Evolutionary conservation across 1,284 basidiomycete species (phyloP).

Genomic region (Tetrapyrgos nigripes): DNA sequence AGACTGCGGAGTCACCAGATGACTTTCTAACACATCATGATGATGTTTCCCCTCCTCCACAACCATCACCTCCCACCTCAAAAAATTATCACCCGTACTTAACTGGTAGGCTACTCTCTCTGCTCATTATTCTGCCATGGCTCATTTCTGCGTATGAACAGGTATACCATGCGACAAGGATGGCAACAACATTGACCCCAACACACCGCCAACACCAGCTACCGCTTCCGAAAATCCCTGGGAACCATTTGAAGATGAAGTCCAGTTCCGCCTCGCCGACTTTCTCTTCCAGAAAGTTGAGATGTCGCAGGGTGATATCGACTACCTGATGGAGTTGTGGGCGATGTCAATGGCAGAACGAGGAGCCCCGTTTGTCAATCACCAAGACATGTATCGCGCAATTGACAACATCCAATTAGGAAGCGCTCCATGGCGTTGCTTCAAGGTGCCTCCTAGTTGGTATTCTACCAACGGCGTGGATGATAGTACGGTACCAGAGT

Average conservation of each 20-base stretch:
- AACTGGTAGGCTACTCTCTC: neutral
- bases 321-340: conserved; percentile 23
- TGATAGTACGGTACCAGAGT: conserved; percentile 22
- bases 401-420: conserved; percentile 35
- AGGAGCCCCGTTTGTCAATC: conserved; percentile 28
- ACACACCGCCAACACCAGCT: conserved; percentile 2
- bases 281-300: conserved; percentile 21
- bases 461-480: conserved; percentile 24
- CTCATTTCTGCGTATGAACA: too few relatives aligned
- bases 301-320: conserved; percentile 19
- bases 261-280: conserved; percentile 15
- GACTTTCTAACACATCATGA: too few relatives aligned
- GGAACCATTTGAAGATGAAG: conserved; percentile 14
- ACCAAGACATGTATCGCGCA: conserved; percentile 26
- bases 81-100: conserved; percentile 8
- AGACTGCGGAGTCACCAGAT: too few relatives aligned
- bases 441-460: conserved; percentile 24
- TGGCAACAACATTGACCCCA: neutral
- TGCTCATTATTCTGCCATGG: neutral
- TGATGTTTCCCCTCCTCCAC: too few relatives aligned
- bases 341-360: conserved; percentile 8
- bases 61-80: too few relatives aligned
- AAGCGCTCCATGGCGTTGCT: conserved; percentile 28
- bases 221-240: conserved; percentile 10
- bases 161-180: conserved; percentile 9